Base-by-base conservation (phyloP, 306 rosid genomes). In the Herpetospermum pedunculosum region DNA sequence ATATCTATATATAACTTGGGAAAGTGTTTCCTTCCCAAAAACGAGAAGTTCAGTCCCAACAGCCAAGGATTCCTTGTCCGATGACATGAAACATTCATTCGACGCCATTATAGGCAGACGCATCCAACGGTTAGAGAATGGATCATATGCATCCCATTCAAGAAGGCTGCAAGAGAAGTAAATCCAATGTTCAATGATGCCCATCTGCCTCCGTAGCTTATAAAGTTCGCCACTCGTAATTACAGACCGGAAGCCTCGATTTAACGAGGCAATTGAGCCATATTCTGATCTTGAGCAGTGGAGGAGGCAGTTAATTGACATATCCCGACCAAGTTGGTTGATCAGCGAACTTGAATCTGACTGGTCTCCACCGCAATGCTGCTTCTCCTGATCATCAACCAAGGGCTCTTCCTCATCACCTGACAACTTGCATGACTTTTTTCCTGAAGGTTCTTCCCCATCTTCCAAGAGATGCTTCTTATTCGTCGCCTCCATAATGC, bases 41-140 rank as follows among this genome's bases (percentile, higher is more conserved):
- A 92, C 95, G 75, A 92, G 89, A 73, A 92, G 91, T 28, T 92
- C 88, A 0, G 95, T 90, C 35, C 98, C 98, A 77, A 92, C 96
- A 0, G 83, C 98, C 75, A 92, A 78, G 0, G 98, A 92, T 81
- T 92, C 98, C 80, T 92, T 92, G 52, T 88, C 91, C 0, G 95
- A 84, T 50, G 82, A 82, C 87, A 73, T 81, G 76, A 92, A 92
- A 62, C 92, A 92, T 15, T 79, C 82, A 47, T 80, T 78, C n/a
- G 75, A 75, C 44, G 78, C 67, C 88, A 92, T 79, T 75, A 8
- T 73, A 43, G 98, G 98, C 73, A 92, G 46, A 14, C 75, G 41
- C 88, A 90, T 85, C 89, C 90, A 87, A 10, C 80, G 87, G 5
- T 67, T 43, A 1, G 72, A 38, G 63, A 44, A 76, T 8, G 98